Conservation (phyloP, 2,329 filamentous ascomycete genomes). For the Fusarium chaquense region DNA sequence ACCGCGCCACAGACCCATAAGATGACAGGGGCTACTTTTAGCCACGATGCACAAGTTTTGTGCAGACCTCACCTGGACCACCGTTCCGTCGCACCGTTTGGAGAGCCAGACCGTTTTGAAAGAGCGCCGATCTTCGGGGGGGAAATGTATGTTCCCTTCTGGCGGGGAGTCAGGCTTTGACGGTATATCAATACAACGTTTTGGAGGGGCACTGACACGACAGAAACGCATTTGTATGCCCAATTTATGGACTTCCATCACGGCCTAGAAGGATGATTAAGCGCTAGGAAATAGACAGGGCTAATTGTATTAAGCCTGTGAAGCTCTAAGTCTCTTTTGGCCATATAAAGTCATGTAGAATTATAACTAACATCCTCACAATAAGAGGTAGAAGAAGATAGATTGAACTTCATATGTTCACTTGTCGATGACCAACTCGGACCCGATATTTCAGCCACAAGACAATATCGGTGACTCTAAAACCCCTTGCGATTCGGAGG, state of each 20-base stretch:
- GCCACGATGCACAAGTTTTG: conserved; percentile 10
- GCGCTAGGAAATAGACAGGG: not conserved
- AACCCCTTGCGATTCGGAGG: not conserved
- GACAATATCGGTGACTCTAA: not conserved
- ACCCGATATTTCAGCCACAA: not conserved
- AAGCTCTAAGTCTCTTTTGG: not conserved
- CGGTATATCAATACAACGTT: conserved; percentile 6
- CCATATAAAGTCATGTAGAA: not conserved
- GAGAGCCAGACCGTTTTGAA: not conserved
- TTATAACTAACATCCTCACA: not conserved
- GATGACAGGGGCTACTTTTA: not conserved
- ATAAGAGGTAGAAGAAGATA: not conserved
- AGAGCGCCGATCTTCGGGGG: not conserved
- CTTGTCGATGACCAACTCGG: not conserved
- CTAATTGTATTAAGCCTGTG: not conserved
- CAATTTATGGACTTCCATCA: not conserved
- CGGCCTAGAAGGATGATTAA: not conserved
- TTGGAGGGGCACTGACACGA: conserved; percentile 21
- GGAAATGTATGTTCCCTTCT: conserved; percentile 5
- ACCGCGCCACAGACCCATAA: not conserved
- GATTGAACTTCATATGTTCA: not conserved
- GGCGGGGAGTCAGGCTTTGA: conserved; percentile 8
- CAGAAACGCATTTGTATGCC: not conserved
- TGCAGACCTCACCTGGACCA: not conserved
- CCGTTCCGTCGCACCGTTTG: not conserved